Conservation (phyloP, 306 rosid species). For the Inga laurina region DNA sequence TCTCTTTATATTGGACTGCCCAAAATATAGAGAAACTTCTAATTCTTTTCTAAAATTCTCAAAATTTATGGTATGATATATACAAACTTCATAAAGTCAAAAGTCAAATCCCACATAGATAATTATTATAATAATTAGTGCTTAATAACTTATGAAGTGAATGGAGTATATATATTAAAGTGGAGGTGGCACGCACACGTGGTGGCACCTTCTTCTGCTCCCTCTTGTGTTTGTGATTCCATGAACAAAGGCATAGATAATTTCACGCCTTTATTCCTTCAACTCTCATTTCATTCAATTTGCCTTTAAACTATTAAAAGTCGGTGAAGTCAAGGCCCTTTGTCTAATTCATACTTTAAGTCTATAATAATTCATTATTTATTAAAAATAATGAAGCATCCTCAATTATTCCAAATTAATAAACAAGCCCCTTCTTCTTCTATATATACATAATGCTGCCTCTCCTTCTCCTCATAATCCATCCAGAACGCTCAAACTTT, state of each 20-base stretch:
- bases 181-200: not conserved
- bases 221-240: not conserved
- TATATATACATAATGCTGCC: not conserved
- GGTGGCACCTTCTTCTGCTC: not conserved
- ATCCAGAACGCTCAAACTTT: not conserved
- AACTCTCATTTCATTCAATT: not conserved
- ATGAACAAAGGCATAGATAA: not conserved
- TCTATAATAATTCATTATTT: not conserved
- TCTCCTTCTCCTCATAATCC: not conserved
- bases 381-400: no score
- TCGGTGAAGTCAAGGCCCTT: not conserved
- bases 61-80: no score
- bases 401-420: not conserved
- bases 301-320: not conserved
- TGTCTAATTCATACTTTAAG: not conserved
- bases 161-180: not conserved
- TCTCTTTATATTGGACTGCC: no score
- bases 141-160: not conserved
- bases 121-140: not conserved
- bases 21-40: no score
- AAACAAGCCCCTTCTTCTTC: not conserved
- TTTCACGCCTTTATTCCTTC: not conserved
- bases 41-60: no score
- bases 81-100: no score
- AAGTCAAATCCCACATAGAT: not conserved